These are phyloP conservation scores for Zangia roseola DNA, from an alignment of 768 basidiomycete species.

Conservation along the genomic window DNA sequence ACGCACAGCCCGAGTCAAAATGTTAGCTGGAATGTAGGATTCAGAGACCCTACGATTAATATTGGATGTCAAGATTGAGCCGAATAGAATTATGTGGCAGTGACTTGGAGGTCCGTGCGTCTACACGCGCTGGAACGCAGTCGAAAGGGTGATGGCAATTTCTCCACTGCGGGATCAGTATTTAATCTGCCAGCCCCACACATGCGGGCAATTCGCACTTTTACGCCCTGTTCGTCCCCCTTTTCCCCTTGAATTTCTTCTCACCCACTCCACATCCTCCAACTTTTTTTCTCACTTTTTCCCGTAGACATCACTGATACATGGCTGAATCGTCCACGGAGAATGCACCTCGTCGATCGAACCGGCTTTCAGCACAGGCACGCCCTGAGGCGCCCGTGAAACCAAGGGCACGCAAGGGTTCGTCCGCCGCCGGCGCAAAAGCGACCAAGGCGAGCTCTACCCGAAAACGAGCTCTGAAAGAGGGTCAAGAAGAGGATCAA, in stretches of 20 bases:
- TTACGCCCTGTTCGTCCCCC: too few relatives aligned
- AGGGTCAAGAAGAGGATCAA: slow-evolving; percentile 17
- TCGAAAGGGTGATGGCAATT: not conserved
- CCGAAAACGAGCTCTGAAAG: slow-evolving; percentile 36
- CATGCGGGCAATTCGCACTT: slow-evolving; percentile 18
- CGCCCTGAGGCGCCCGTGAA: slow-evolving; percentile 30
- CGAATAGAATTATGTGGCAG: slow-evolving; percentile 4
- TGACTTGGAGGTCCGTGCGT: slow-evolving; percentile 11
- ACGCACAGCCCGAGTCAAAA: too few relatives aligned
- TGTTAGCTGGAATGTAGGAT: not conserved
- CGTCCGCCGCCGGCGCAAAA: slow-evolving; percentile 19
- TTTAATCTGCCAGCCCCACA: slow-evolving; percentile 14
- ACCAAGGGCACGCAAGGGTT: slow-evolving; percentile 12
- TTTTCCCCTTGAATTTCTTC: slow-evolving; percentile 14
- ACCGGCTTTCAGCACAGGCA: slow-evolving; percentile 51
- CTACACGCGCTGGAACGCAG: not conserved
- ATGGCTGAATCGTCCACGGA: slow-evolving; percentile 16
- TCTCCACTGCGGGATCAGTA: slow-evolving; percentile 19
- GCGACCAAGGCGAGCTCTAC: slow-evolving; percentile 33
- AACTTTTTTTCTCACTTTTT: not conserved
- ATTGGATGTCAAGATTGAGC: too few relatives aligned
- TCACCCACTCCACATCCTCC: slow-evolving; percentile 6
- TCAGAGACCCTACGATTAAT: too few relatives aligned
- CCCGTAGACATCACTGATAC: not conserved
- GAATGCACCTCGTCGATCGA: slow-evolving; percentile 50